Base-by-base conservation (phyloP, 2,329 filamentous ascomycete species). In the Arthrobotrys sinensis region DNA sequence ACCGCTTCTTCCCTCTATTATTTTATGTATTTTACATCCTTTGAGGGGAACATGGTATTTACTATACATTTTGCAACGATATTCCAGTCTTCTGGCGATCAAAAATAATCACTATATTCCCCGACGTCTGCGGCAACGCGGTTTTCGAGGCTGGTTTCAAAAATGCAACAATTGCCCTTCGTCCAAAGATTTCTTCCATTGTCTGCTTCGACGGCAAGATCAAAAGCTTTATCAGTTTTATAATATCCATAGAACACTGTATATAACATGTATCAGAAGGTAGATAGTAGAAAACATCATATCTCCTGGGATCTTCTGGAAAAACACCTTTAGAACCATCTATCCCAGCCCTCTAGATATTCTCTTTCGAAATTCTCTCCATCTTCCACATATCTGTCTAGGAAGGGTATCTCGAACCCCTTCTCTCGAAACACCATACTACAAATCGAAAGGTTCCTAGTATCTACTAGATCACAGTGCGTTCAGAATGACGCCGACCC, bases 401-500 rank as follows among this genome's bases (percentile, higher is more conserved):
- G 60, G 40, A 48, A 45, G 10, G 14, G 21, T 32, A 16, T n/a
- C 21, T 10, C 24, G 5, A 16, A 34, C n/a, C n/a, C 8, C 36
- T 14, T 8, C 3, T 48, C 5, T 48, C 16, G 45, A 11, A 45
- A 45, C 1, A 16, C 40, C n/a, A n/a, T 14, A 28, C 24, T 28
- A 4, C 24, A 28, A 28, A 28, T 28, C 24, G 24, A 28, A 28
- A 28, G 24, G 16, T 14, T 5, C 40, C 60, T 64, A 48, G 60
- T 12, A 64, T 64, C 60, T 64, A 36, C 60, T 64, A 64, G 60
- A 64, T 48, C 21, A 19, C 36, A 16, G 14, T 11, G 14, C 8
- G 2, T 4, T 28, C 24, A 7, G n/a, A 14, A 72, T 72, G 68
- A 40, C 40, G 2, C 57, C 36, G 12, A 60, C 34, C 0, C 52